phyloP scores from a whole-genome alignment of 2,329 filamentous ascomycete genomes.

The Nothomitra cinnamomea region DNA sequence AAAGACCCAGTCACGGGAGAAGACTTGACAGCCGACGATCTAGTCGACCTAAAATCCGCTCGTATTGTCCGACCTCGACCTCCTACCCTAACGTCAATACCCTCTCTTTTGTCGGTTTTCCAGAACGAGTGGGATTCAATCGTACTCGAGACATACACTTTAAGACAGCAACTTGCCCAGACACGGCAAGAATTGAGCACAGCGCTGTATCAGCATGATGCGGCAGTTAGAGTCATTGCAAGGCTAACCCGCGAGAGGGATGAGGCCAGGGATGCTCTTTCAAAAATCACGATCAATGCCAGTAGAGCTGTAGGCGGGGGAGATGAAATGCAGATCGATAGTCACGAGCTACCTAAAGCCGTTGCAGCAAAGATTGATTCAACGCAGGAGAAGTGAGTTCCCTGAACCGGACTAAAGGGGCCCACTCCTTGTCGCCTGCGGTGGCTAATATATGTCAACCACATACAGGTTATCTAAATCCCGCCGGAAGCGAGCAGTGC shows the following conservation, averaged over 20 bases:
- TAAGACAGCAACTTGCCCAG: conserved; percentile 76
- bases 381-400: conserved; percentile 58
- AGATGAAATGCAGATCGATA: conserved; percentile 89
- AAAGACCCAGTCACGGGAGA: conserved; percentile 85
- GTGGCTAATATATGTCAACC: conserved; percentile 15
- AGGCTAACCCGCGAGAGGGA: conserved; percentile 81
- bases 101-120: conserved; percentile 81
- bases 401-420: neutral
- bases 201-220: conserved; percentile 91
- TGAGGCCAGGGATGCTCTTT: conserved; percentile 76
- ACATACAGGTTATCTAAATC: conserved; percentile 58
- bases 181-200: conserved; percentile 87
- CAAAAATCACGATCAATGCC: conserved; percentile 60
- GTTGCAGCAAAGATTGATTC: conserved; percentile 59
- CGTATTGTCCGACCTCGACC: conserved; percentile 77
- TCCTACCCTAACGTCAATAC: conserved; percentile 88
- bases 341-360: conserved; percentile 54
- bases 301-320: conserved; percentile 36
- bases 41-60: conserved; percentile 71
- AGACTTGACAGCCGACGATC: conserved; percentile 65
- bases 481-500: conserved; percentile 75
- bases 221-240: conserved; percentile 87
- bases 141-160: conserved; percentile 76
- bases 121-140: conserved; percentile 98
- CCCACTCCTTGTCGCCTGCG: neutral